These are phyloP conservation scores for Aureobasidium lini DNA, from an alignment of 2,329 filamentous ascomycete genomes.

Conservation along the genomic window DNA sequence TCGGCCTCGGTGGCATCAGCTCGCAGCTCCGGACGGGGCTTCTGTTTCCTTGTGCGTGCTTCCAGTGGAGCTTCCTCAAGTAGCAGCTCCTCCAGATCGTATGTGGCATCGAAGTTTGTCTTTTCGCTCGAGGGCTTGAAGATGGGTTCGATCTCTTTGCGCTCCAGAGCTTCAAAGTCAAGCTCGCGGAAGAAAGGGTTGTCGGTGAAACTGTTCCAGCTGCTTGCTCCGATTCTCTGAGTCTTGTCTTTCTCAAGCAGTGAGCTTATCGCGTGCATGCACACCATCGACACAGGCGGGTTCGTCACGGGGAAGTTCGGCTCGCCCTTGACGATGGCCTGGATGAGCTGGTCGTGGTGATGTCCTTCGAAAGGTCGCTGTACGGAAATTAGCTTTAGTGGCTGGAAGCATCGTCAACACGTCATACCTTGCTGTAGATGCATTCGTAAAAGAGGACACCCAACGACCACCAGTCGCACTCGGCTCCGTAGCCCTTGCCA, in stretches of 20 bases:
- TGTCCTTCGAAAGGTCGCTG: slow-evolving; percentile 90
- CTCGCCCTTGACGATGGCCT: slow-evolving; percentile 70
- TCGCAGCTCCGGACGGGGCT: slow-evolving; percentile 83
- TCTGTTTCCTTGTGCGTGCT: slow-evolving; percentile 84
- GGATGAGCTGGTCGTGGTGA: slow-evolving; percentile 71
- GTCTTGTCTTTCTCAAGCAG: slow-evolving; percentile 73
- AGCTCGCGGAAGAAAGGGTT: slow-evolving; percentile 84
- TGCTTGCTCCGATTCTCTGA: slow-evolving; percentile 72
- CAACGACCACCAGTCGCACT: slow-evolving; percentile 97
- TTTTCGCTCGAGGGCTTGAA: slow-evolving; percentile 94
- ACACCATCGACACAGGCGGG: slow-evolving; percentile 80
- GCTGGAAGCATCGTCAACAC: neutral
- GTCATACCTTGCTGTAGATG: slow-evolving; percentile 88
- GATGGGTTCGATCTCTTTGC: slow-evolving; percentile 81
- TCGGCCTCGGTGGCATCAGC: slow-evolving; percentile 93
- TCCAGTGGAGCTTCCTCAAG: slow-evolving; percentile 93
- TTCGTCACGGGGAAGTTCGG: slow-evolving; percentile 89
- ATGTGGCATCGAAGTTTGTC: slow-evolving; percentile 98
- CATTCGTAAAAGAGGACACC: slow-evolving; percentile 99
- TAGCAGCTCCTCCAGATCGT: slow-evolving; percentile 88
- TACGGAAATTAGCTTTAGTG: neutral
- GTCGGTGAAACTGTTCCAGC: slow-evolving; percentile 76
- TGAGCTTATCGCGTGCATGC: slow-evolving; percentile 79
- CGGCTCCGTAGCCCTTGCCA: slow-evolving; percentile 78
- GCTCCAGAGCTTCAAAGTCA: slow-evolving; percentile 76